Evolutionary conservation across 2,329 filamentous ascomycete species (phyloP).

Genomic region (Sphaceloma murrayae): DNA sequence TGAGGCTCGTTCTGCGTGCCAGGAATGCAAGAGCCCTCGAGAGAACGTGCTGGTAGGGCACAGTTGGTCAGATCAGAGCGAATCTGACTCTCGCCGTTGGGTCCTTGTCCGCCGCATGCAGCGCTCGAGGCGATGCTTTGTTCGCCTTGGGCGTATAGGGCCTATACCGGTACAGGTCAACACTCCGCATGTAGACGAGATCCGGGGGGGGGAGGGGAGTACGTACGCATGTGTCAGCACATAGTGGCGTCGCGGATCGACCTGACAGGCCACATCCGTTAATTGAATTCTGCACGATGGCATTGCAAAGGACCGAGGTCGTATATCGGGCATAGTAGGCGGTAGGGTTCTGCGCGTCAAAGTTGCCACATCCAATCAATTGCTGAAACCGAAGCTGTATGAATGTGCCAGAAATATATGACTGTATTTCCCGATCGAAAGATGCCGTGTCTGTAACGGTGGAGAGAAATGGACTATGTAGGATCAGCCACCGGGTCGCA

Average conservation of each 20-base stretch:
- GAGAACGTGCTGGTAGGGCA: conserved; percentile 66
- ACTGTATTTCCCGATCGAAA: conserved; percentile 66
- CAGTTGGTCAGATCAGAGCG: conserved; percentile 89
- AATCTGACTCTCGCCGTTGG: conserved; percentile 60
- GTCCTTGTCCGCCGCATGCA: conserved; percentile 55
- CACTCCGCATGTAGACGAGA: background rate
- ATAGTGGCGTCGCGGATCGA: conserved; percentile 63
- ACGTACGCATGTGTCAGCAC: conserved; percentile 78
- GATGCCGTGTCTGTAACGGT: conserved; percentile 65
- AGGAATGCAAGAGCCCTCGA: conserved; percentile 64
- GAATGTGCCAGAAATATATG: conserved; percentile 67
- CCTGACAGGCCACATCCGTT: conserved; percentile 55
- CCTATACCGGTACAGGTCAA: conserved; percentile 39
- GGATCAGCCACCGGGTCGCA: conserved; percentile 19
- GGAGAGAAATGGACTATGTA: conserved; percentile 66
- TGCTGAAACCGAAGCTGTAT: conserved; percentile 68
- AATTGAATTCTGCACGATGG: conserved; percentile 83
- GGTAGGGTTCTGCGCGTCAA: conserved; percentile 69
- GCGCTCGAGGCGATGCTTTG: conserved; percentile 69
- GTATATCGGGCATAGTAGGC: conserved; percentile 89
- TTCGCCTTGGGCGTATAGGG: conserved; percentile 79
- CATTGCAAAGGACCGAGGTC: conserved; percentile 83
- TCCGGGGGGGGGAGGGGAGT: conserved; percentile 3
- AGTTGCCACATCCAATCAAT: conserved; percentile 66
- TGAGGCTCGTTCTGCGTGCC: conserved; percentile 70